Conservation (phyloP, 208 protist genomes). For the Acanthamoeba castellanii region DNA sequence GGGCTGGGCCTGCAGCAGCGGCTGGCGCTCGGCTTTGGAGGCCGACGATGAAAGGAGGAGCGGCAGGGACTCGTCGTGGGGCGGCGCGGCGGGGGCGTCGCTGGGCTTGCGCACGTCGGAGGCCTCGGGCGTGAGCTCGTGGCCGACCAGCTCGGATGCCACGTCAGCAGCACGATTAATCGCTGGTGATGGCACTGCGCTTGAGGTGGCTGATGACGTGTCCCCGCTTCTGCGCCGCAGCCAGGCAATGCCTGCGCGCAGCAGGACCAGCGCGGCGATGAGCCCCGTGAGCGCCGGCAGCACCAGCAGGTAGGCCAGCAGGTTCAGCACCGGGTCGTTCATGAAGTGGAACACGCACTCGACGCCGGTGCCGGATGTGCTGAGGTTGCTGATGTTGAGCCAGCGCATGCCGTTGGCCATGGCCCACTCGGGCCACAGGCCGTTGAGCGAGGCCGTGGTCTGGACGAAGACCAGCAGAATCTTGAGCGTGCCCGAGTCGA, state of each 20-base stretch:
- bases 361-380: not conserved
- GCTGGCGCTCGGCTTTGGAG: no score
- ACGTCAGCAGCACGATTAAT: not conserved
- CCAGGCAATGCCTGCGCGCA: not conserved
- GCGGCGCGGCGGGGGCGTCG: no score
- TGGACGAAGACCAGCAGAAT: constrained; percentile 45
- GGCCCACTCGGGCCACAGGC: constrained; percentile 49
- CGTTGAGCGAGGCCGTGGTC: constrained; percentile 56
- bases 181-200: not conserved
- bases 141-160: not conserved
- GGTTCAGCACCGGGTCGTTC: constrained; percentile 11
- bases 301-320: constrained; percentile 11
- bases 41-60: not conserved
- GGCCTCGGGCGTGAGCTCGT: not conserved
- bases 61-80: not conserved
- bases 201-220: not conserved
- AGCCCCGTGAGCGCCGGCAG: not conserved
- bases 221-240: not conserved
- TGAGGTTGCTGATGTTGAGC: constrained; percentile 49
- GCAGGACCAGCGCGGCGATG: not conserved
- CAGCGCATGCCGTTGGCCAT: constrained; percentile 34
- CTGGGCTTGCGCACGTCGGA: not conserved
- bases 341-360: constrained; percentile 34
- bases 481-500: constrained; percentile 63
- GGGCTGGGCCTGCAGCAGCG: no score